Evolutionary conservation across 1,284 basidiomycete genomes (phyloP).

Genomic region (Ceratobasidium sp.): DNA sequence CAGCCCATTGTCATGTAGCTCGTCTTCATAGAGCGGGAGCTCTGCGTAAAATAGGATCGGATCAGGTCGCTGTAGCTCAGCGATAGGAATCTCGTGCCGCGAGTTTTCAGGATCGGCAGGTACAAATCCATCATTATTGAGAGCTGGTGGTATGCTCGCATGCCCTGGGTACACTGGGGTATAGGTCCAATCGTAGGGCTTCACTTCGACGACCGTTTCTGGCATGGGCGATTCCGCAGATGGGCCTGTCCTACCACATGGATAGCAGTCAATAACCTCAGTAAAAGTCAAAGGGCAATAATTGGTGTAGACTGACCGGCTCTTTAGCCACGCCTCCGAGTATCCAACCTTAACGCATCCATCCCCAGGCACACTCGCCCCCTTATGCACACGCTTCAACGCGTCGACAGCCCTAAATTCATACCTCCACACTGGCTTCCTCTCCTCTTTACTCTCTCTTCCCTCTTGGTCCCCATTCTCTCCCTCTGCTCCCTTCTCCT

Average conservation of each 20-base stretch:
- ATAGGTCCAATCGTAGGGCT: constrained; percentile 99
- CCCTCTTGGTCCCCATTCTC: constrained; percentile 15
- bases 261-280: constrained; percentile 10
- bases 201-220: constrained; percentile 77
- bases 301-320: constrained; percentile 68
- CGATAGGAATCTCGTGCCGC: constrained; percentile 79
- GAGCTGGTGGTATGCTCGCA: constrained; percentile 50
- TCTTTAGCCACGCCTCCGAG: constrained; percentile 93
- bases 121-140: constrained; percentile 60
- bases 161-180: constrained; percentile 89
- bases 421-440: constrained; percentile 73
- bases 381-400: constrained; percentile 80
- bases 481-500: constrained; percentile 36
- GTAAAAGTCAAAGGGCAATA: background rate
- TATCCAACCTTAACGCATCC: constrained; percentile 95
- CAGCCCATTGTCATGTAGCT: constrained; percentile 93
- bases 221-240: constrained; percentile 77
- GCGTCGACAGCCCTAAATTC: constrained; percentile 79
- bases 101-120: constrained; percentile 67
- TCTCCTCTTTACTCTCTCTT: constrained; percentile 60
- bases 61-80: constrained; percentile 88
- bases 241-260: constrained; percentile 69
- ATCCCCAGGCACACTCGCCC: constrained; percentile 80
- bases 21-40: constrained; percentile 92
- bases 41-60: constrained; percentile 97